Base-by-base conservation (phyloP, 768 basidiomycete genomes). In the Butyriboletus loyo region DNA sequence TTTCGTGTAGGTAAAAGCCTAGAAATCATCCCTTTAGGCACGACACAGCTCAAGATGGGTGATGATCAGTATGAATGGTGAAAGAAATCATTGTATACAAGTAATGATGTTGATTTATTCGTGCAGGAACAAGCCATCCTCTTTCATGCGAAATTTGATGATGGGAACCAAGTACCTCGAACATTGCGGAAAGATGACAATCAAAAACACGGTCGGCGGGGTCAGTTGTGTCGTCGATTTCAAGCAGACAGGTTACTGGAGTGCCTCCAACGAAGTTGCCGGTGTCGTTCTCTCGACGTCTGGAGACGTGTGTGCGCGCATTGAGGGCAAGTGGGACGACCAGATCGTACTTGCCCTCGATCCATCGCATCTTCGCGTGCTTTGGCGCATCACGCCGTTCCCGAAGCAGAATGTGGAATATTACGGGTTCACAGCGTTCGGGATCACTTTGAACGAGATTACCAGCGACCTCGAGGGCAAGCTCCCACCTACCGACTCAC, bases 311-410 rank as follows among this genome's bases (percentile, higher is more conserved):
- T 70, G 79, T 17, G 77, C 85, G 32, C 77, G 78, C 35, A 71
- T 94, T n/a, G 90, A 92, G 67, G 92, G 92, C 42, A 92, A 87
- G 67, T 95, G 92, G 92, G 88, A 94, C 63, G 87, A 92, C 52
- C 83, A 84, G 59, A 70, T 94, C 53, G 80, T 81, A n/a, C 84
- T 83, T 57, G 80, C 79, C 42, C 73, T 86, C 25, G 86, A 86
- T 65, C 73, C 80, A 17, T 84, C 81, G 3, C 82, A 86, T 66
- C 81, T 88, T 63, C 85, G 78, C 49, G 77, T 89, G 39, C 77
- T 95, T 45, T 95, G 92, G 92, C 81, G 86, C 49, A 80, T 84
- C 37, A 69, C 77, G 11, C 82, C 87, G 11, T 92, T 88, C 70
- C 86, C 88, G 27, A 82, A 85, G 61, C 78, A 89, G 61, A 69